phyloP scores from a whole-genome alignment of 495 filamentous ascomycete genomes.

The Penicillium alfredii region DNA sequence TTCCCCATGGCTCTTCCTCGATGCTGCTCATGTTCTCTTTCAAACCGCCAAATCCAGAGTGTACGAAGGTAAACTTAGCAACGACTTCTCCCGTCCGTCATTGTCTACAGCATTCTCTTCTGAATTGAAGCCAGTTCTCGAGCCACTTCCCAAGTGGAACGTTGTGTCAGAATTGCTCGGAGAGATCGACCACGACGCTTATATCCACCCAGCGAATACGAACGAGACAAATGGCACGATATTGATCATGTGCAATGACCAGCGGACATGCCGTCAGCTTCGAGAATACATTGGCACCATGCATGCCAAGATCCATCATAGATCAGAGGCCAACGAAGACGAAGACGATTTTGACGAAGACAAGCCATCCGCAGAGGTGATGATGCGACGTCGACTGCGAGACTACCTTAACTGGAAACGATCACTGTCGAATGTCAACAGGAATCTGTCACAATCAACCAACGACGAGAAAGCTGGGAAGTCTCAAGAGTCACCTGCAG shows the following conservation, averaged over 20 bases:
- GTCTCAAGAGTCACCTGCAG: conserved; percentile 17
- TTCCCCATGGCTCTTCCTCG: conserved; percentile 93
- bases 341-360: conserved; percentile 42
- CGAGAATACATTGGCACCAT: conserved; percentile 88
- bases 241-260: conserved; percentile 91
- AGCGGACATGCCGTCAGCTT: conserved; percentile 80
- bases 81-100: conserved; percentile 29
- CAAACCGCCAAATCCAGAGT: conserved; percentile 83
- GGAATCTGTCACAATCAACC: conserved; percentile 47
- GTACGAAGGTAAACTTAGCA: conserved; percentile 64
- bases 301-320: conserved; percentile 61
- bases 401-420: conserved; percentile 91
- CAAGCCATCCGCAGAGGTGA: conserved; percentile 70
- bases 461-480: conserved; percentile 8
- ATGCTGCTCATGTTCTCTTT: conserved; percentile 92
- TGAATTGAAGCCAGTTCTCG: conserved; percentile 78
- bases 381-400: conserved; percentile 83
- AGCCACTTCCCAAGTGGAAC: conserved; percentile 93
- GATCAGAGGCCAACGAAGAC: not conserved
- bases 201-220: conserved; percentile 66
- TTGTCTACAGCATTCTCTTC: conserved; percentile 47
- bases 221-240: conserved; percentile 88
- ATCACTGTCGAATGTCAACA: conserved; percentile 82
- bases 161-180: conserved; percentile 78
- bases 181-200: conserved; percentile 89